These are phyloP conservation scores for Oryza longistaminata DNA, from an alignment of 176 grass and related monocot genomes.

Conservation along the genomic window DNA sequence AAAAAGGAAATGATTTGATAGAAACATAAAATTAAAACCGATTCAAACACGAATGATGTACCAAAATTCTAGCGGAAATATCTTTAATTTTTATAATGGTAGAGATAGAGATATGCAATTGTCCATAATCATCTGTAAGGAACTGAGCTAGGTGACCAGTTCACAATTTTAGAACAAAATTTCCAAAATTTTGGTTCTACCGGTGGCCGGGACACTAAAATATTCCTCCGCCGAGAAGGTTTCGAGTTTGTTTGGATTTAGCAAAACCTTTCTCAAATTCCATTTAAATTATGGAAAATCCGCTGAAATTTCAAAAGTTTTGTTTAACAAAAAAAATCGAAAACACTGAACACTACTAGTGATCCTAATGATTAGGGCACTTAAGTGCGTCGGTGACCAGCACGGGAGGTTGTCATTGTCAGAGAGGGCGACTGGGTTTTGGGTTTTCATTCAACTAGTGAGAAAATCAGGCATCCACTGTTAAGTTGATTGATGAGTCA, in stretches of 20 bases:
- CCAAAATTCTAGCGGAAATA: too few relatives aligned
- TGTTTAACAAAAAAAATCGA: too few relatives aligned
- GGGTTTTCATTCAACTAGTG: not conserved
- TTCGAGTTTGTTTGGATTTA: not conserved
- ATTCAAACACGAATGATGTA: too few relatives aligned
- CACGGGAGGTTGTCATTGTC: constrained; percentile 17
- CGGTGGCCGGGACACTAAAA: not conserved
- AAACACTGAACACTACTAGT: not conserved
- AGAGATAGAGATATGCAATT: too few relatives aligned
- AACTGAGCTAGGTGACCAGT: too few relatives aligned
- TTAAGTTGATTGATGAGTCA: not conserved
- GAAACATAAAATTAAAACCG: too few relatives aligned
- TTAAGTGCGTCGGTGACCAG: constrained; percentile 6
- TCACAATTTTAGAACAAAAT: too few relatives aligned
- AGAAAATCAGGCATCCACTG: constrained; percentile 15
- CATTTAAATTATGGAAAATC: not conserved
- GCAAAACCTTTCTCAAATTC: not conserved
- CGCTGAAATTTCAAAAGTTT: not conserved
- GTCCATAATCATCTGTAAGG: too few relatives aligned
- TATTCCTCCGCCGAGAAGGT: not conserved
- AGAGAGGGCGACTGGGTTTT: constrained; percentile 7
- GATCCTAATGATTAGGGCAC: not conserved
- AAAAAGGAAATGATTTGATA: too few relatives aligned
- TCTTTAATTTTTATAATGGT: too few relatives aligned
- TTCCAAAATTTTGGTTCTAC: not conserved